Evolutionary conservation across 768 basidiomycete genomes (phyloP), one percentile per base, ranked within the genome.

Genomic region (Tylopilus vinaceipallidus): DNA sequence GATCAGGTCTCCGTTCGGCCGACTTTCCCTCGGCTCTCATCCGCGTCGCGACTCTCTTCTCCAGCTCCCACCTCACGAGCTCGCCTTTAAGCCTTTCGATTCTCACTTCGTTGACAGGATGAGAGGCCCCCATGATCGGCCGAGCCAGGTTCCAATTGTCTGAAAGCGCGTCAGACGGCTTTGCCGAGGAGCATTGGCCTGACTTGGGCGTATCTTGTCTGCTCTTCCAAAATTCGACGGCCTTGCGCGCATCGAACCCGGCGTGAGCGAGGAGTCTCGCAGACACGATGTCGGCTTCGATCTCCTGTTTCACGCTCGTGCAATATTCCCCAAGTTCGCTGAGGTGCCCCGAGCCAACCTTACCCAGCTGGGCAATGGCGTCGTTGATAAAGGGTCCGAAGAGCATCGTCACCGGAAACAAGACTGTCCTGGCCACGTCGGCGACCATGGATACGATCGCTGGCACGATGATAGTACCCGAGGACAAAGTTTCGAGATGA

Each of bases 311-410:
- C 50, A 83, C 73, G 51, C 82, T 90, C 39, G 86, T 91, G 62
- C 92, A 95, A 44, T 81, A 77, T 57, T 87, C 84, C 22, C 82
- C 82, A 3, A 86, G 69, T 65, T 83, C 86, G 42, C 76, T 73
- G 33, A 95, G 74, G 61, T 95, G 86, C 3, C 83, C 82, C 11
- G 85, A 83, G 3, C 89, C 86, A 1, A 88, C 77, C 63, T 84
- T 85, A 22, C 91, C 86, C 45, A 93, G 59, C 44, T 88, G 82
- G 0, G 86, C 91, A 22, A 98, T 79, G 3, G 91, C 94, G 59
- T 99, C 95, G 62, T 95, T 95, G 50, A 98, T 83, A 65, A 98
- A 97, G 1, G 95, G 95, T 0, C 95, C 95, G 48, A 98, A 83
- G 9, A 94, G 61, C 86, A 90, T 92, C 4, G 91, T 97, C 42